Conservation (phyloP, 1,139 yeast genomes). For the Nematodospora anomalae region DNA sequence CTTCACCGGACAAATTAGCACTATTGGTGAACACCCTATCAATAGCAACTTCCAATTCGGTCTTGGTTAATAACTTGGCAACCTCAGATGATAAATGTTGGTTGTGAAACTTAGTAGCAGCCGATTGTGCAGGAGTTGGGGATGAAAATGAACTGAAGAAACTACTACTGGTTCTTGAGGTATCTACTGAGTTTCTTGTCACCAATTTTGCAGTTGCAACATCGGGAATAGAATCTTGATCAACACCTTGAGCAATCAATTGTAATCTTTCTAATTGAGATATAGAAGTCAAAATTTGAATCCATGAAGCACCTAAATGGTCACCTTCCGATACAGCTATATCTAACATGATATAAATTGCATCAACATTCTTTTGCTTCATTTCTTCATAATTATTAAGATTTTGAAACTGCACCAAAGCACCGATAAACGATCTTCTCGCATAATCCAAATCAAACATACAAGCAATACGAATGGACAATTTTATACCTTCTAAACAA, state of each 20-base stretch:
- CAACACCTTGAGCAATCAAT: conserved; percentile 84
- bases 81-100: conserved; percentile 42
- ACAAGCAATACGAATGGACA: conserved; percentile 81
- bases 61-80: conserved; percentile 58
- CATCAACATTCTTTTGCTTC: conserved; percentile 76
- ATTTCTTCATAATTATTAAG: conserved; percentile 78
- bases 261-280: conserved; percentile 92
- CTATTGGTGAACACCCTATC: conserved; percentile 88
- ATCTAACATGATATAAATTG: conserved; percentile 71
- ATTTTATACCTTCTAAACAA: conserved; percentile 82
- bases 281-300: conserved; percentile 73
- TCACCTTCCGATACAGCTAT: conserved; percentile 81
- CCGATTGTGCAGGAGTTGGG: conserved; percentile 42
- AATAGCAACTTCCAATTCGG: conserved; percentile 80
- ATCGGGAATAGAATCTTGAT: conserved; percentile 84
- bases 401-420: conserved; percentile 83
- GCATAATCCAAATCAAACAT: conserved; percentile 84
- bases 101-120: conserved; percentile 44
- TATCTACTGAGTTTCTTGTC: conserved; percentile 58
- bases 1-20: conserved; percentile 74
- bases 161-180: conserved; percentile 44
- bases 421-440: conserved; percentile 84
- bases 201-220: conserved; percentile 72
- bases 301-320: conserved; percentile 72
- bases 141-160: conserved; percentile 46